Conservation (phyloP, 2,329 filamentous ascomycete species). For the Teratosphaeria pseudoeucalypti region DNA sequence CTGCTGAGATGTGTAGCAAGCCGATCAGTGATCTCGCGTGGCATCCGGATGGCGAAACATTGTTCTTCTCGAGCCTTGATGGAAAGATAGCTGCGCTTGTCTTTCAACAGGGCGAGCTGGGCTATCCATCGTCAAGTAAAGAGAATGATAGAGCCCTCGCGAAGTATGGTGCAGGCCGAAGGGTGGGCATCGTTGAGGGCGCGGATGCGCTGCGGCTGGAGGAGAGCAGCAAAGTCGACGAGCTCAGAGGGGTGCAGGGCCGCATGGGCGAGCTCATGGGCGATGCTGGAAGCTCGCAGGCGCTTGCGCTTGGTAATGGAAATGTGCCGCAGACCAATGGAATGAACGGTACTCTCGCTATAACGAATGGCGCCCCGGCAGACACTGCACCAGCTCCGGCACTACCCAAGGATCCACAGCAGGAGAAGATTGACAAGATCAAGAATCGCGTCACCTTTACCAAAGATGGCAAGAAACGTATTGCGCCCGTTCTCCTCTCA, state of each 20-base stretch:
- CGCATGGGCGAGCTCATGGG: slow-evolving; percentile 99
- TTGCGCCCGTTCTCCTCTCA: slow-evolving; percentile 75
- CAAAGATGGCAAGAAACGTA: slow-evolving; percentile 93
- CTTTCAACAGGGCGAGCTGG: slow-evolving; percentile 80
- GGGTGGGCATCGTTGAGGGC: slow-evolving; percentile 86
- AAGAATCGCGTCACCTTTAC: slow-evolving; percentile 91
- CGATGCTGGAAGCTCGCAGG: slow-evolving; percentile 46
- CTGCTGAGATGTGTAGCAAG: slow-evolving; percentile 80
- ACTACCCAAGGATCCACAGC: slow-evolving; percentile 41
- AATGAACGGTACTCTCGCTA: slow-evolving; percentile 24
- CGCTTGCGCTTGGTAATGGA: slow-evolving; percentile 33
- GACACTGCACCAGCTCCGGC: slow-evolving; percentile 31
- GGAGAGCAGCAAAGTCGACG: slow-evolving; percentile 76
- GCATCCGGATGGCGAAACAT: slow-evolving; percentile 79
- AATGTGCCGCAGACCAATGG: slow-evolving; percentile 35
- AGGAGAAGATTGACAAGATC: slow-evolving; percentile 54
- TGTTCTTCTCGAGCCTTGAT: slow-evolving; percentile 82
- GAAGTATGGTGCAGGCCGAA: slow-evolving; percentile 81
- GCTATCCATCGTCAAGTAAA: slow-evolving; percentile 72
- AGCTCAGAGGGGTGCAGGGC: slow-evolving; percentile 80
- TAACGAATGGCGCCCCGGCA: slow-evolving; percentile 13
- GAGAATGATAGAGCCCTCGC: slow-evolving; percentile 90
- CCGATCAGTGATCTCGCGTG: slow-evolving; percentile 90
- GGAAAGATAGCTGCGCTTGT: slow-evolving; percentile 73
- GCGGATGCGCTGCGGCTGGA: slow-evolving; percentile 80